Evolutionary conservation across 768 basidiomycete genomes (phyloP).

Genomic region (Rhodotorula taiwanensis): DNA sequence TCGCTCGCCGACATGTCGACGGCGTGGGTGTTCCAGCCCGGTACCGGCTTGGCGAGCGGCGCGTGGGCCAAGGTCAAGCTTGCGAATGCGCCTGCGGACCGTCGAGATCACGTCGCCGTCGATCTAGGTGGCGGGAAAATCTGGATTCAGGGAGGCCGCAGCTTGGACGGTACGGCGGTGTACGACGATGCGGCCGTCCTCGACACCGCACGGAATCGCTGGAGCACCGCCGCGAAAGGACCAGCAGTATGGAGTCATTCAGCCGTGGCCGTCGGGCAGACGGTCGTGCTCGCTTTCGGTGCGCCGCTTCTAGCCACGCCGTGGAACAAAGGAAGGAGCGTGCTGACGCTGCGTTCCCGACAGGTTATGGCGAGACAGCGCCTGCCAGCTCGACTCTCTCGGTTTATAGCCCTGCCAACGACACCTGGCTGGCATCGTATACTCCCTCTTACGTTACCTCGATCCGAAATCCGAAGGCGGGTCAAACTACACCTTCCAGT

Average conservation of each 20-base stretch:
- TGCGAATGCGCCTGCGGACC: not conserved
- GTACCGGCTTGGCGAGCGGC: not conserved
- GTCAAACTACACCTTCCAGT: too few relatives aligned
- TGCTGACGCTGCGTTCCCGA: not conserved
- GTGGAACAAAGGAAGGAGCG: rapidly evolving
- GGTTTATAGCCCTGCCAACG: slow-evolving; percentile 23
- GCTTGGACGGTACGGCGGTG: not conserved
- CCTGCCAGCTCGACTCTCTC: slow-evolving; percentile 9
- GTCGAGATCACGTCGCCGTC: slow-evolving; percentile 22
- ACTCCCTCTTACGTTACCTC: slow-evolving; percentile 16
- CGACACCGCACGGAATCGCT: slow-evolving; percentile 1
- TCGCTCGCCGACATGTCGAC: not conserved
- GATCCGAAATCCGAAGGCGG: slow-evolving; percentile 26
- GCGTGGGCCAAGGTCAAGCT: slow-evolving; percentile 1
- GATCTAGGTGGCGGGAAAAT: slow-evolving; percentile 16
- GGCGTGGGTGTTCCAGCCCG: slow-evolving; percentile 20
- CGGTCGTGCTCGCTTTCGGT: slow-evolving; percentile 27
- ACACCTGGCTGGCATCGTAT: slow-evolving; percentile 27
- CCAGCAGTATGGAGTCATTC: slow-evolving; percentile 15
- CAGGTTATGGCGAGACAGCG: slow-evolving; percentile 21
- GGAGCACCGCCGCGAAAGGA: slow-evolving; percentile 2
- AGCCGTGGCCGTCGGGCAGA: slow-evolving; percentile 19
- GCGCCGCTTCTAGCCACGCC: not conserved
- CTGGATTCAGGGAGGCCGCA: slow-evolving; percentile 30
- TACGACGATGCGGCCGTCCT: slow-evolving; percentile 12